These are phyloP conservation scores for Sarocladium kiliense DNA, from an alignment of 2,329 filamentous ascomycete genomes.

Conservation along the genomic window DNA sequence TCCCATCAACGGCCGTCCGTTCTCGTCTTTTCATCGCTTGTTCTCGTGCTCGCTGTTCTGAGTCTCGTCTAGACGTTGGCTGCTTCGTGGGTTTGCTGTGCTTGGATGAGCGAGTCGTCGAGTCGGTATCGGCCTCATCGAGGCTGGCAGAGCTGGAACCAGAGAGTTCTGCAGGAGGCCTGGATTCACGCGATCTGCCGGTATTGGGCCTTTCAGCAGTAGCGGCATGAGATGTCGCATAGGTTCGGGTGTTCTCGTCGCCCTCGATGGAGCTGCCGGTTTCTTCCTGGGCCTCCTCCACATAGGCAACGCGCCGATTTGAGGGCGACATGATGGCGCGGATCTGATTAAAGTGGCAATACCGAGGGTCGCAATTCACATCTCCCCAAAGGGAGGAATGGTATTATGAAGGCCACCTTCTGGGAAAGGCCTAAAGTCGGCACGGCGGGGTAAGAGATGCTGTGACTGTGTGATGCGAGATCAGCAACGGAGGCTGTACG, in stretches of 20 bases:
- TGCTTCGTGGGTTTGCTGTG: slow-evolving; percentile 15
- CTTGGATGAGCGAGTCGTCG: slow-evolving; percentile 33
- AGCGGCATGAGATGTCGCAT: slow-evolving; percentile 32
- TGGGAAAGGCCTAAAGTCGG: neutral
- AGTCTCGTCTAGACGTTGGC: slow-evolving; percentile 16
- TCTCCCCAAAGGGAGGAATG: neutral
- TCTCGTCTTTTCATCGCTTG: slow-evolving; percentile 11
- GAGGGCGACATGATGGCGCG: slow-evolving; percentile 36
- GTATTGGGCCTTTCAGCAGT: slow-evolving; percentile 48
- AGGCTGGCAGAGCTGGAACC: slow-evolving; percentile 1
- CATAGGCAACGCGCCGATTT: slow-evolving; percentile 34
- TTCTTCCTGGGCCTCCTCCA: slow-evolving; percentile 50
- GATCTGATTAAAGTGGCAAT: neutral
- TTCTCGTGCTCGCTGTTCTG: slow-evolving; percentile 24
- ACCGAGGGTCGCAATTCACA: neutral
- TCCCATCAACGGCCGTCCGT: neutral
- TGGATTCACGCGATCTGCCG: slow-evolving; percentile 36
- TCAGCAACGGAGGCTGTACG: neutral
- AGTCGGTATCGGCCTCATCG: slow-evolving; percentile 27
- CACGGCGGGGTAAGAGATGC: neutral
- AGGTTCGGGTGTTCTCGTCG: slow-evolving; percentile 33
- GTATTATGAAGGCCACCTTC: neutral
- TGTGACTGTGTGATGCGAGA: neutral
- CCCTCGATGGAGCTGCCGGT: slow-evolving; percentile 36
- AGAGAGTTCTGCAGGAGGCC: neutral